Percentiles rank a stretch among this genome's conserved stretches.
Evolutionary conservation across 345 rosid genomes (phyloP).

Genomic region (Luvunga scandens): DNA sequence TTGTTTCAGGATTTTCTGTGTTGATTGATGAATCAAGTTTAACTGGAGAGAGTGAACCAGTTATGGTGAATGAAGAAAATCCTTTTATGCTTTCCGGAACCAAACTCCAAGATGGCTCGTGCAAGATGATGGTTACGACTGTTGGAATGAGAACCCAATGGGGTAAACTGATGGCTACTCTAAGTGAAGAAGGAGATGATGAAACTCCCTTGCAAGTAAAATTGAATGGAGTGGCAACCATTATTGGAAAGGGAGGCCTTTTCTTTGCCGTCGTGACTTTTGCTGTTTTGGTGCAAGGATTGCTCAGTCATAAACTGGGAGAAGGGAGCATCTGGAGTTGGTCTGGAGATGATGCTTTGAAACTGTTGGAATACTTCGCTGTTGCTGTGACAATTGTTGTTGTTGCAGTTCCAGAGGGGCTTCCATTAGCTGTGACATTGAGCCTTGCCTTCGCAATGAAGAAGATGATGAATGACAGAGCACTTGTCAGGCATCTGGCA

Average conservation of each 20-base stretch:
- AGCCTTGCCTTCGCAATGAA: slow-evolving; percentile 98
- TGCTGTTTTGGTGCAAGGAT: slow-evolving; percentile 77
- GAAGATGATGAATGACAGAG: slow-evolving; percentile 97
- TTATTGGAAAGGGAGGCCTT: slow-evolving; percentile 82
- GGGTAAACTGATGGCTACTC: slow-evolving; percentile 95
- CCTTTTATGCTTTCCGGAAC: slow-evolving; percentile 93
- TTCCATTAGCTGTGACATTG: slow-evolving; percentile 92
- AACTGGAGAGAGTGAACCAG: slow-evolving; percentile 93
- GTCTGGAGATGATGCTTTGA: slow-evolving; percentile 79
- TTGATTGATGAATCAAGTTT: slow-evolving; percentile 83
- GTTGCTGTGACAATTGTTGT: slow-evolving; percentile 93
- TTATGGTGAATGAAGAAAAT: slow-evolving; percentile 54
- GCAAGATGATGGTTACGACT: slow-evolving; percentile 84
- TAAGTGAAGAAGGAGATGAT: slow-evolving; percentile 93
- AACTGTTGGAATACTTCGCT: slow-evolving; percentile 78
- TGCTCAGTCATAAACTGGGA: slow-evolving; percentile 52
- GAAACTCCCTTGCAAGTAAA: slow-evolving; percentile 96
- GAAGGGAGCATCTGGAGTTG: slow-evolving; percentile 53
- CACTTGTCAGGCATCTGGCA: slow-evolving; percentile 88
- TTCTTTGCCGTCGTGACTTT: slow-evolving; percentile 82
- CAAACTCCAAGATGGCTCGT: slow-evolving; percentile 86
- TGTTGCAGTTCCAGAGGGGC: slow-evolving; percentile 96
- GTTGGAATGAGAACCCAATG: slow-evolving; percentile 99
- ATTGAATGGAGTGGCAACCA: slow-evolving; percentile 88
- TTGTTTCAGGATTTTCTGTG: slow-evolving; percentile 82